A percentile compares a stretch with the other conserved stretches of the same genome.
Evolutionary conservation across 768 basidiomycete species (phyloP).

Genomic region (Russula vinacea): DNA sequence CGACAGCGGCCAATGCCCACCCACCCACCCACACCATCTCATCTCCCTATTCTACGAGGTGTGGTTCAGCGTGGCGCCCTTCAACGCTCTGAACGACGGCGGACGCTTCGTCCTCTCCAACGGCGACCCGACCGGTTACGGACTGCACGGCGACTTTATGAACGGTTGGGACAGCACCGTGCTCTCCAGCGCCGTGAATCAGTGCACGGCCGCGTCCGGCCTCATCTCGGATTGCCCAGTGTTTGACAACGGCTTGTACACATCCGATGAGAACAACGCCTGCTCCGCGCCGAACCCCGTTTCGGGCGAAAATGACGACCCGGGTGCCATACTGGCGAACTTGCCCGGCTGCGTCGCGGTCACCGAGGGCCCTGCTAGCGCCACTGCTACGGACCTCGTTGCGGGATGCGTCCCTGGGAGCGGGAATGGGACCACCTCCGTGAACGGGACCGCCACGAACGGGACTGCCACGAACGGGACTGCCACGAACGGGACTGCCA

Average conservation of each 20-base stretch:
- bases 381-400: background rate
- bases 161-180: constrained; percentile 45
- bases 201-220: constrained; percentile 30
- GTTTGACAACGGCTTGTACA: constrained; percentile 8
- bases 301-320: background rate
- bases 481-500: too few species aligned
- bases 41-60: constrained; percentile 45
- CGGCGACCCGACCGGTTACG: constrained; percentile 46
- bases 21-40: constrained; percentile 37
- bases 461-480: too few species aligned
- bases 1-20: constrained; percentile 13
- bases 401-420: background rate
- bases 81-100: constrained; percentile 34
- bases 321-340: background rate
- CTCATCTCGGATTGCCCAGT: constrained; percentile 17
- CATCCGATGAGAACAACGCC: background rate
- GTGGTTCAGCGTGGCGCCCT: constrained; percentile 34
- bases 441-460: background rate
- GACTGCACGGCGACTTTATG: constrained; percentile 40
- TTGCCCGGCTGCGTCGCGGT: constrained; percentile 23
- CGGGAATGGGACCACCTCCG: too few species aligned
- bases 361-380: constrained; percentile 12
- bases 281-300: constrained; percentile 15
- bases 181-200: constrained; percentile 40
- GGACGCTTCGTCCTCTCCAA: constrained; percentile 42